Base-by-base conservation (phyloP, 768 basidiomycete species). In the Mycena polygramma region DNA sequence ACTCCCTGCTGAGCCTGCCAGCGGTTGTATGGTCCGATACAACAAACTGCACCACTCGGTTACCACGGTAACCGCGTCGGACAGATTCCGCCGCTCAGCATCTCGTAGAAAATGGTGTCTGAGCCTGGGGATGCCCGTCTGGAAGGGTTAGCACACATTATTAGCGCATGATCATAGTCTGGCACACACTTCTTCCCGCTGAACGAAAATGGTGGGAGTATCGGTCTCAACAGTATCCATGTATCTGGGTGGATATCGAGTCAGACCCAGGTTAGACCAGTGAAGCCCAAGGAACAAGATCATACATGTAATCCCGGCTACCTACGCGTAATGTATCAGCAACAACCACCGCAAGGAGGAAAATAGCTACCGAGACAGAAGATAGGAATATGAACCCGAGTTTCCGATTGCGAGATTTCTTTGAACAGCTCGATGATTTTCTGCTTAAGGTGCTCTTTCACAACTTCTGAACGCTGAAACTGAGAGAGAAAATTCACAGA, bases 281-380 rank as follows among this genome's bases (percentile, higher is more conserved):
- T 30, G 30, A 30, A 6, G 30, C 6, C 30, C 30, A 30, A 6
- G 30, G 30, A 30, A 6, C 30, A 2, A 30, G 30, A 30, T 30
- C 71, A 17, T 66, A 68, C 72, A 73, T 22, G 54, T 51, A 73
- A 24, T 73, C 72, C 26, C 72, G 51, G 49, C 66, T 70, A 11
- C 72, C 72, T 70, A 30, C 30, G 49, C 8, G 8, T 35, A 22
- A 41, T 43, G 11, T 8, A 24, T 41, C 8, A 61, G 22, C 5
- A 24, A 17, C 14, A n/a, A 43, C 17, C 30, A 51, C 36, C 20
- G 13, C 19, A 20, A 26, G 35, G 19, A 19, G 41, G 14, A 15
- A 59, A 26, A 58, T 35, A 53, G 17, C 7, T 39, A 67, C 72
- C 72, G 24, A 73, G 37, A 51, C 63, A 69, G 36, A 73, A 73